Percentiles rank a stretch among this genome's conserved stretches.
Conservation (phyloP, 2,329 filamentous ascomycete species). For the Zymoseptoria crescenta region DNA sequence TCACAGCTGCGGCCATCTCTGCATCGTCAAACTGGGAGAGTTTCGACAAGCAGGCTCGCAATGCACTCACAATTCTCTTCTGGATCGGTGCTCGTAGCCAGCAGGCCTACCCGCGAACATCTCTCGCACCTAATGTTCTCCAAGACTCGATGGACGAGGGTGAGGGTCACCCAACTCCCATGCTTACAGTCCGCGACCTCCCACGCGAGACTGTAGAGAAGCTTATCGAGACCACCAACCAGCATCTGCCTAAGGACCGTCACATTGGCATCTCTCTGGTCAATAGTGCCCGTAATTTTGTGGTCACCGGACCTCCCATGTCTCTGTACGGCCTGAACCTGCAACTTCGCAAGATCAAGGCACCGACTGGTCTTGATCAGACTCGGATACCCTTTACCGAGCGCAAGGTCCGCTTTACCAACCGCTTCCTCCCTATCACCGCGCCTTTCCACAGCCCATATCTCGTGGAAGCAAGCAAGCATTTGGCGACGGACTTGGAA, state of each 20-base stretch:
- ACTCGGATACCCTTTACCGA: conserved; percentile 90
- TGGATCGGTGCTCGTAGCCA: conserved; percentile 98
- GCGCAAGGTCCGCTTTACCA: conserved; percentile 91
- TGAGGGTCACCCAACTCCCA: conserved; percentile 91
- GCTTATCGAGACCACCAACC: conserved; percentile 93
- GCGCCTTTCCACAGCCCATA: conserved; percentile 98
- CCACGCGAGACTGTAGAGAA: conserved; percentile 83
- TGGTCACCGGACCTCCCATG: conserved; percentile 91
- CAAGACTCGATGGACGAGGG: conserved; percentile 91
- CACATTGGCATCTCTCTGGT: conserved; percentile 93
- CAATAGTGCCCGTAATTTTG: conserved; percentile 94
- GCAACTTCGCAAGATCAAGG: conserved; percentile 92
- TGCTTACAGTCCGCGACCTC: conserved; percentile 94
- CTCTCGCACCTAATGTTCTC: conserved; percentile 79
- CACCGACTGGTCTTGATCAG: conserved; percentile 93
- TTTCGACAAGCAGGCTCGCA: conserved; percentile 69
- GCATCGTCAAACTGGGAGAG: conserved; percentile 90
- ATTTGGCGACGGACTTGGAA: conserved; percentile 82
- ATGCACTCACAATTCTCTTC: conserved; percentile 87
- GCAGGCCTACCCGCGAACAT: conserved; percentile 92
- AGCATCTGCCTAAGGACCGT: conserved; percentile 84
- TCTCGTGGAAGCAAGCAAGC: conserved; percentile 68
- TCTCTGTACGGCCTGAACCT: conserved; percentile 94
- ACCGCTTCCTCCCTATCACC: conserved; percentile 94
- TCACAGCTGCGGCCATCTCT: conserved; percentile 85